These are phyloP conservation scores for Gossypium arboreum DNA, from an alignment of 345 rosid species.

Conservation along the genomic window DNA sequence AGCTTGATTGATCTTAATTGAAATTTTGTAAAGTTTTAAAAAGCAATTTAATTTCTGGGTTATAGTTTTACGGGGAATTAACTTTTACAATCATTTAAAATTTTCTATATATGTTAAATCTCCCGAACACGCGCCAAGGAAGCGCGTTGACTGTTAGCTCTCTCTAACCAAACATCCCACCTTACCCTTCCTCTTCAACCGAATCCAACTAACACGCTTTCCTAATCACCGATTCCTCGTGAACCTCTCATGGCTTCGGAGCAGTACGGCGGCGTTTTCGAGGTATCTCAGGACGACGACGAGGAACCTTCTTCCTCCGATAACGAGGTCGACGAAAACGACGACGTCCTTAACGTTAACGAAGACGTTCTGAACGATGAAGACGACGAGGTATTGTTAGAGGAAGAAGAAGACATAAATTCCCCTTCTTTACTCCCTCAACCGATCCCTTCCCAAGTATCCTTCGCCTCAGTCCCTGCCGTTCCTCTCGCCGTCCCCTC, in stretches of 20 bases:
- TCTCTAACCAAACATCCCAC: background rate
- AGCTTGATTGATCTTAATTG: too few relatives aligned
- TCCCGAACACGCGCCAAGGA: background rate
- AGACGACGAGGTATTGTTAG: constrained; percentile 44
- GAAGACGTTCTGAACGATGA: constrained; percentile 38
- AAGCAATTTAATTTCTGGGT: too few relatives aligned
- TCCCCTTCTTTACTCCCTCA: constrained; percentile 38
- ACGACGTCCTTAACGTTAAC: constrained; percentile 31
- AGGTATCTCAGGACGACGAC: constrained; percentile 48
- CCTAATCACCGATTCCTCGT: constrained; percentile 9
- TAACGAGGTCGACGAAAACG: constrained; percentile 57
- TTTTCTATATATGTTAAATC: too few relatives aligned
- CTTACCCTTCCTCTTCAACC: background rate
- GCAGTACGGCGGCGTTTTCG: constrained; percentile 51
- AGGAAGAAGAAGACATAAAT: constrained; percentile 51
- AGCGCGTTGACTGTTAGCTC: background rate
- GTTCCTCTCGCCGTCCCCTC: constrained; percentile 40
- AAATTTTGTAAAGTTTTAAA: too few relatives aligned
- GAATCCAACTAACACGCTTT: constrained; percentile 15
- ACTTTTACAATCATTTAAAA: too few relatives aligned
- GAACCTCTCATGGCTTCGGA: constrained; percentile 48
- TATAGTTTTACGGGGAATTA: too few relatives aligned
- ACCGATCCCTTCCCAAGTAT: constrained; percentile 22
- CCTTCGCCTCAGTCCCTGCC: constrained; percentile 28
- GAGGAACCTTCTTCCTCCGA: constrained; percentile 38